Evolutionary conservation across 495 filamentous ascomycete genomes (phyloP), one percentile per base, ranked within the genome.

Genomic region (Niebla homalea): DNA sequence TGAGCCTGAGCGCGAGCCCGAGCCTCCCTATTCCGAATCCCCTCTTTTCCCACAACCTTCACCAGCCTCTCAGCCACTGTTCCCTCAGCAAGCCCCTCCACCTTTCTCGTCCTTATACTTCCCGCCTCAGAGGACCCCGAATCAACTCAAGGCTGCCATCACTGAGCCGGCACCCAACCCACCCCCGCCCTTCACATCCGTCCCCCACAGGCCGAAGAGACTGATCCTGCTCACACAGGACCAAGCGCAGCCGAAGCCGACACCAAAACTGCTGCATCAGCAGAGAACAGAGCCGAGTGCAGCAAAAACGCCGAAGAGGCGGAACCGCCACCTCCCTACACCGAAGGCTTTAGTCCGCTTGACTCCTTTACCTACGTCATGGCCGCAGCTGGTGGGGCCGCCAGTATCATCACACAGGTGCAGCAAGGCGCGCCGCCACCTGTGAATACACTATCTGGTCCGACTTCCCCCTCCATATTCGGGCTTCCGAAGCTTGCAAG

Each of bases 381-480:
- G 93, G 88, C 89, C 67, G 84, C 88, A 62, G 88, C 89, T 67
- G 89, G 88, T 74, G 92, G 89, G 67, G 86, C 89, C 57, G 82
- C 90, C 69, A 96, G 90, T 79, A 94, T 98, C 62, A 89, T 98
- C 67, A 98, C 92, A 67, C 92, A 98, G 71, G 92, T 98, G 48
- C 87, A 92, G 60, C 92, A 96, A 66, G 81, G 84, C 55, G 90
- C 84, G 56, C 84, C 87, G 14, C 16, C 45, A 5, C 56, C 53
- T 38, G 81, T 94, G 49, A 93, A 89, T 64, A 82, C 83, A 49
- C 69, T 96, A 51, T 86, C 85, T 77, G 89, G 89, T 89, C 77
- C 55, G 78, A 51, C 41, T 12, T 18, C 42, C 38, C 49, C 44
- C 46, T 19, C 5, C 25, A 29, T 50, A 3, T 19, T 36, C 5